Evolutionary conservation across 768 basidiomycete genomes (phyloP).

Genomic region (Stropharia rugosoannulata): DNA sequence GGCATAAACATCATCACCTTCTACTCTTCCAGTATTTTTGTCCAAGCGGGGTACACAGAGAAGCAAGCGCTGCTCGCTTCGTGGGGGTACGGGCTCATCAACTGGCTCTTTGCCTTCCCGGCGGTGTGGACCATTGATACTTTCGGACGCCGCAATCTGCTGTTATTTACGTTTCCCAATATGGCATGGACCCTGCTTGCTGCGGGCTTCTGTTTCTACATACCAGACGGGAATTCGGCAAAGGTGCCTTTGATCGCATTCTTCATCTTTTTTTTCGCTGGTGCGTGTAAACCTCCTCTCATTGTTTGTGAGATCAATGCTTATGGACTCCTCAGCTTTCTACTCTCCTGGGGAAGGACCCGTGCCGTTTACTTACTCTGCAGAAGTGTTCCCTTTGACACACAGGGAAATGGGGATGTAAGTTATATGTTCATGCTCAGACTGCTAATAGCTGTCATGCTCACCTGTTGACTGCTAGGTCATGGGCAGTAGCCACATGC

Average conservation of each 20-base stretch:
- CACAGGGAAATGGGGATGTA: conserved; percentile 67
- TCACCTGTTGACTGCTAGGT: conserved; percentile 29
- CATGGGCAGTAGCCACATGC: conserved; percentile 53
- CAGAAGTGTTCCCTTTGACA: conserved; percentile 87
- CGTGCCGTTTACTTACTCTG: conserved; percentile 88
- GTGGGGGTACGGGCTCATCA: conserved; percentile 66
- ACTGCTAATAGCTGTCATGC: conserved; percentile 22
- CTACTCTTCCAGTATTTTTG: conserved; percentile 79
- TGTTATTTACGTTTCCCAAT: conserved; percentile 77
- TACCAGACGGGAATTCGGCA: conserved; percentile 33
- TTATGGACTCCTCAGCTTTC: conserved; percentile 38
- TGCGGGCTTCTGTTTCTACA: conserved; percentile 72
- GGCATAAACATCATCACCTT: conserved; percentile 81
- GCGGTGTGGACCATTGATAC: conserved; percentile 71
- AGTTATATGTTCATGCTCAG: conserved; percentile 21
- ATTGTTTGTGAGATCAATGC: background rate
- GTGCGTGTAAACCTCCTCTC: conserved; percentile 17
- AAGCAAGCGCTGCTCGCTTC: conserved; percentile 62
- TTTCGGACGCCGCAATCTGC: conserved; percentile 74
- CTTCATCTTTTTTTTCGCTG: conserved; percentile 43
- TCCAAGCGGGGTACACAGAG: conserved; percentile 50
- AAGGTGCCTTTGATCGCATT: conserved; percentile 42
- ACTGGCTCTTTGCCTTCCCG: conserved; percentile 66
- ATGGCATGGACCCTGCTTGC: conserved; percentile 77
- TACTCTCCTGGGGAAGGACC: conserved; percentile 90